A percentile compares a stretch with the other conserved stretches of the same genome.
phyloP scores from a whole-genome alignment of 1,284 basidiomycete genomes.

The Pseudomicrostroma phylloplanum region DNA sequence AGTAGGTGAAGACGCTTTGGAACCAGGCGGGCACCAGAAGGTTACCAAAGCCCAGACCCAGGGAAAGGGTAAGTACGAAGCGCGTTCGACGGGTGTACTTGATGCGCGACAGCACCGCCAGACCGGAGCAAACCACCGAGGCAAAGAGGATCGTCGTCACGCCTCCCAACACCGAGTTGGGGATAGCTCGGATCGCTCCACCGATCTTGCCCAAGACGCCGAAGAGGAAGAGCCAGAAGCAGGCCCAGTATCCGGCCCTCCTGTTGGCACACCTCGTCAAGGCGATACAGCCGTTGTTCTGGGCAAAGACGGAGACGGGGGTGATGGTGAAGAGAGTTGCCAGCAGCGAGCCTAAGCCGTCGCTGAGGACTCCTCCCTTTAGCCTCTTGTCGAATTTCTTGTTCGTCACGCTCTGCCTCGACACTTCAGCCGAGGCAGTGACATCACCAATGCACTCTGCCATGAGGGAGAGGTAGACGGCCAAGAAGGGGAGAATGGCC shows the following conservation, averaged over 20 bases:
- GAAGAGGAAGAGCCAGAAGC: constrained; percentile 36
- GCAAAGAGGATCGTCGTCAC: constrained; percentile 50
- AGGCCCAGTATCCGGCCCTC: constrained; percentile 35
- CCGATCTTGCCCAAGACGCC: constrained; percentile 69
- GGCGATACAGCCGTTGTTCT: constrained; percentile 62
- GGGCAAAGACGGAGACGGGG: constrained; percentile 71
- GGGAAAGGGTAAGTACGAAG: constrained; percentile 59
- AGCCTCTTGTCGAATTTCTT: constrained; percentile 65
- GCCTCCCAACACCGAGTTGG: constrained; percentile 73
- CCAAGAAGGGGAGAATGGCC: constrained; percentile 73
- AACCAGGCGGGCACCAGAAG: constrained; percentile 52
- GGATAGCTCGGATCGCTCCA: constrained; percentile 58
- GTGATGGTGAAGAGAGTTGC: constrained; percentile 74
- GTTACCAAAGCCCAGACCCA: constrained; percentile 69
- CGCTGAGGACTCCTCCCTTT: constrained; percentile 72
- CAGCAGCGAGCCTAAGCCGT: constrained; percentile 61
- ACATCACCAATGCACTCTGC: constrained; percentile 84
- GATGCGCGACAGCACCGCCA: constrained; percentile 65
- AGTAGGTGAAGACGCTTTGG: constrained; percentile 53
- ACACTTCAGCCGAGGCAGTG: constrained; percentile 75
- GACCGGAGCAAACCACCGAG: constrained; percentile 58
- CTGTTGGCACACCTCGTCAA: constrained; percentile 47
- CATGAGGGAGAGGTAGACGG: constrained; percentile 62
- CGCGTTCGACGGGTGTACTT: constrained; percentile 67
- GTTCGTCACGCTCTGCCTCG: constrained; percentile 56